Base-by-base conservation (phyloP, 306 rosid species). In the Ormosia semicastrata region DNA sequence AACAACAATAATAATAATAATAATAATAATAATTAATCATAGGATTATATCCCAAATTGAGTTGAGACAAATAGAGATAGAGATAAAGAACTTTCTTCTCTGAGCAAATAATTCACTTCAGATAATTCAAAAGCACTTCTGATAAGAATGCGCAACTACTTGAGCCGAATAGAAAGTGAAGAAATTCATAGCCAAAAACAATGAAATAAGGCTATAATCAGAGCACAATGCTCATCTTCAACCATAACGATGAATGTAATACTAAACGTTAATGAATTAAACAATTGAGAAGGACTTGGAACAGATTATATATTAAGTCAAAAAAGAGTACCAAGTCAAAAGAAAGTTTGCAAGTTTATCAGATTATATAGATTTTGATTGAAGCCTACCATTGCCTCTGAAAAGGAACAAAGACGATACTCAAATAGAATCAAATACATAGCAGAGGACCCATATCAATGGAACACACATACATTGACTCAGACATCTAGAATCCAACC, bases 361-460 rank as follows among this genome's bases (percentile, higher is more conserved):
- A 50, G 83, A 82, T 70, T 77, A 77, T 15, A 15, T 4, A 59
- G 47, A 75, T 78, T 83, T 33, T 54, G 18, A 71, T 58, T 66
- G 70, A 15, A 58, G 47, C 32, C 83, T 13, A 11, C 12, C 58
- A 84, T 30, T 9, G 43, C 5, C 41, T 57, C 24, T 36, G 66
- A 37, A 49, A 29, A 65, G 24, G 39, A 66, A 39, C 12, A 54
- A 54, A 64, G 52, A 77, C 40, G 65, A 85, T 57, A 81, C 10
- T 29, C 87, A 9, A 72, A 65, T 24, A 0, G 37, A 81, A 65
- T 72, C 7, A 65, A 66, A 57, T 3, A 54, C 37, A 33, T 46
- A 46, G 41, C 49, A 2, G 29, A 68, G 12, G 66, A 60, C 17
- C 17, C 36, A 49, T 46, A 70, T 75, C 64, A 75, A 58, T 58